Evolutionary conservation across 305 asterid genomes (phyloP).

Genomic region (Rubia tinctorum): DNA sequence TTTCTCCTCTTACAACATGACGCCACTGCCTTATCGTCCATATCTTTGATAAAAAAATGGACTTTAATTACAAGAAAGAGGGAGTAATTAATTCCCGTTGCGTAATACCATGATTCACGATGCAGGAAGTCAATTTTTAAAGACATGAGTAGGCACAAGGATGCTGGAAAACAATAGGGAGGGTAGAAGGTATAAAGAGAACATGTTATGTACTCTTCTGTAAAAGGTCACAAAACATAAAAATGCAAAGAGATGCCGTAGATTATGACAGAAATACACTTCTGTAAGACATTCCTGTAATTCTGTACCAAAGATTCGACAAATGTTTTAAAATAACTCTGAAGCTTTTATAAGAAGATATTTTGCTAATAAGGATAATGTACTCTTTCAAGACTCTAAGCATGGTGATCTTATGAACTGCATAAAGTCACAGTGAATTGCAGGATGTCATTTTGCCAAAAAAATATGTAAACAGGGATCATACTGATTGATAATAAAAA

Average conservation of each 20-base stretch:
- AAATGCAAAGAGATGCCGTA: not conserved
- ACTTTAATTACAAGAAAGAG: not conserved
- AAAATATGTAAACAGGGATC: not conserved
- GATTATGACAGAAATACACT: not conserved
- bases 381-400: not conserved
- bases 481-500: not conserved
- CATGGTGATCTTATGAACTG: not conserved
- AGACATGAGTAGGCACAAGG: not conserved
- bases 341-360: not conserved
- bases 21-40: not conserved
- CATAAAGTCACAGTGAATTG: not conserved
- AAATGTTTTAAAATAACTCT: not conserved
- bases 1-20: not conserved
- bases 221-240: not conserved
- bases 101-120: not conserved
- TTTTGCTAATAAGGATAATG: not conserved
- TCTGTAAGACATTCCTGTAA: not conserved
- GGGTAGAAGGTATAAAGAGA: not conserved
- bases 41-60: not conserved
- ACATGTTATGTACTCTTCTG: too few species aligned
- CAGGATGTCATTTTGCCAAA: not conserved
- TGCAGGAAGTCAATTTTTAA: not conserved
- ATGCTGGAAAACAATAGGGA: not conserved
- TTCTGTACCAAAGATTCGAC: not conserved
- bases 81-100: too few species aligned